Conservation (phyloP, 2,329 filamentous ascomycete species). For the Diaporthe vaccinii region DNA sequence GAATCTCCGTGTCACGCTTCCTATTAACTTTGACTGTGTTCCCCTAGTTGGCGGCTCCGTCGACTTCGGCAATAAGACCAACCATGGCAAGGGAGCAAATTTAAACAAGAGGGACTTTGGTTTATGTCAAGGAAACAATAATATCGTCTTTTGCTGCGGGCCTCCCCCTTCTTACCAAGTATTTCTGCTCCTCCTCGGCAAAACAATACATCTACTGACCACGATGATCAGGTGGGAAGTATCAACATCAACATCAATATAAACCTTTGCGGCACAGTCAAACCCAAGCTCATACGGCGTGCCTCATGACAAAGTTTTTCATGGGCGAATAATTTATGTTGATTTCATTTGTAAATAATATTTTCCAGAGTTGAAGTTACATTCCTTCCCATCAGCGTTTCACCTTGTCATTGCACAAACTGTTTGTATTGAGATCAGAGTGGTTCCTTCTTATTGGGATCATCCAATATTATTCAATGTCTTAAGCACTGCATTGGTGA, state of each 20-base stretch:
- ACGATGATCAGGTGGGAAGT: not conserved
- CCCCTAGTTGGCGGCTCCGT: not conserved
- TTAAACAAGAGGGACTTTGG: constrained; percentile 9
- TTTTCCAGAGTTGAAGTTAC: too few relatives aligned
- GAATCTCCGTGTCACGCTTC: not conserved
- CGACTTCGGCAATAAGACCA: constrained; percentile 12
- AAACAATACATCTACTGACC: not conserved
- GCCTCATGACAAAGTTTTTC: not conserved
- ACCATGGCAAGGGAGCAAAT: not conserved
- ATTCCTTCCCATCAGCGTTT: not conserved
- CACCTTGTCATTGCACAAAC: not conserved
- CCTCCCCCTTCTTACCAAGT: constrained; percentile 6
- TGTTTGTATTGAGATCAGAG: not conserved
- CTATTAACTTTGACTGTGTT: not conserved
- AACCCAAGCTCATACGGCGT: not conserved
- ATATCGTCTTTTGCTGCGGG: not conserved
- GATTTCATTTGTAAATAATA: not conserved
- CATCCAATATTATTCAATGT: not conserved
- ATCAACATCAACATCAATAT: constrained; percentile 24
- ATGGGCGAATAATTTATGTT: not conserved
- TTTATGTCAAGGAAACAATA: constrained; percentile 2
- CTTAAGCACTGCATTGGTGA: not conserved
- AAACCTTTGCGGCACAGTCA: constrained; percentile 9
- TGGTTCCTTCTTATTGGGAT: too few relatives aligned
- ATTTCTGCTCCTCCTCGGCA: too few relatives aligned